Conservation (phyloP, 192 early-diverging fungal genomes). For the Coemansia pectinata region DNA sequence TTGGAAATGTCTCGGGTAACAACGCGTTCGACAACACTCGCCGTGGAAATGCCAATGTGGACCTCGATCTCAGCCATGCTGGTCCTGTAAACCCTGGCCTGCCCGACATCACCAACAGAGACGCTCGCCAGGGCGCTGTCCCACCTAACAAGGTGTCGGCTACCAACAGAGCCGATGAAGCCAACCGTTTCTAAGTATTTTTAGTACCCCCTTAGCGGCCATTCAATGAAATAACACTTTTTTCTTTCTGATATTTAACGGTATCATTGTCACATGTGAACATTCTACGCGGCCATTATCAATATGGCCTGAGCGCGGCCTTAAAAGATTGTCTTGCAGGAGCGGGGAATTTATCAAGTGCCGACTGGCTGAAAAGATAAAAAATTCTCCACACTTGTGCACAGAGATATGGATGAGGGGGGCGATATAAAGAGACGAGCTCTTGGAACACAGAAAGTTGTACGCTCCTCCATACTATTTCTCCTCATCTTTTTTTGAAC, state of each 20-base stretch:
- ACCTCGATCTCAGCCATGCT: no score
- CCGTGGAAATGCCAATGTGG: no score
- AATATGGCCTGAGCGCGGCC: constrained; percentile 10
- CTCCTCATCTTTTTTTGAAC: background rate
- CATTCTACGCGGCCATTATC: background rate
- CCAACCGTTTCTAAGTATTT: background rate
- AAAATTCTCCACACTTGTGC: constrained; percentile 1
- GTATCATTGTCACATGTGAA: background rate
- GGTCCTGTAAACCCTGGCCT: background rate
- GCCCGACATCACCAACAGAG: background rate
- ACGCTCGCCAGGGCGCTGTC: background rate
- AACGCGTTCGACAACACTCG: background rate
- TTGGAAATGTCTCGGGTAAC: background rate
- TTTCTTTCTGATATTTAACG: background rate
- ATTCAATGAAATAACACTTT: background rate
- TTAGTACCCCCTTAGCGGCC: background rate
- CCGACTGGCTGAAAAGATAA: background rate
- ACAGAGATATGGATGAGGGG: background rate
- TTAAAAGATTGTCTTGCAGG: background rate
- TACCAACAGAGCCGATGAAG: background rate
- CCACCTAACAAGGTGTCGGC: background rate
- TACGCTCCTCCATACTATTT: background rate
- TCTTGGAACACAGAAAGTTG: background rate
- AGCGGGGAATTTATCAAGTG: constrained; percentile 6
- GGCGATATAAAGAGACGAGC: background rate